Evolutionary conservation across 106 monocot species (phyloP), one percentile per base, ranked within the genome.

Genomic region (Dioscorea dumetorum): DNA sequence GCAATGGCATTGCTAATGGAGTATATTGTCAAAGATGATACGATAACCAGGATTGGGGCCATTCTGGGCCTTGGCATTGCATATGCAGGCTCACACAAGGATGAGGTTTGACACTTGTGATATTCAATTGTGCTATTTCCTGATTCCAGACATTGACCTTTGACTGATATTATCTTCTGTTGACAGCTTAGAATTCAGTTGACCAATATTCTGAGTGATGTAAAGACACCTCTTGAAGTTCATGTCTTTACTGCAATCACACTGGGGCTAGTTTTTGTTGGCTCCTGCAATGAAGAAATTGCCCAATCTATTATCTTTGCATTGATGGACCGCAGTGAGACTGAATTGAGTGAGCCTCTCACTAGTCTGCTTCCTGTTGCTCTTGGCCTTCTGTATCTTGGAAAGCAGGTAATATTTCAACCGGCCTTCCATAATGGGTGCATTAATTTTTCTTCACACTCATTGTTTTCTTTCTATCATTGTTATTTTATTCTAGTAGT

Each of bases 31-130:
- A 99, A 83, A 81, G 97, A 99, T 22, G 97, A 99, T 57, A 69
- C 90, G 0, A 72, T 72, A 17, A 90, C 85, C 18, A 73, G 87
- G 53, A 99, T 99, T 70, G 92, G 97, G n/a, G 89, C 97, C 62
- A 99, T 99, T 58, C 67, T 99, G 76, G 97, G 97, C 4, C 88
- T 99, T 74, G 97, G 97, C 15, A 90, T 99, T 79, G 84, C 97
- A 70, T 99, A 99, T 81, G 97, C 97, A 49, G 97, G 97, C 60
- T 89, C 97, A 52, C 80, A 90, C 48, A 92, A 99, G 72, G 97
- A 90, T 21, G 93, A 99, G 84, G 97, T 97, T 18, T 22, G 62
- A 50, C 17, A 31, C n/a, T 23, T 10, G 15, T 54, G 63, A 24
- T 21, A 24, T 20, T 67, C 4, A 15, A 59, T 6, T 62, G 9